phyloP scores from a whole-genome alignment of 805 yeast species.

The Metschnikowia similis region DNA sequence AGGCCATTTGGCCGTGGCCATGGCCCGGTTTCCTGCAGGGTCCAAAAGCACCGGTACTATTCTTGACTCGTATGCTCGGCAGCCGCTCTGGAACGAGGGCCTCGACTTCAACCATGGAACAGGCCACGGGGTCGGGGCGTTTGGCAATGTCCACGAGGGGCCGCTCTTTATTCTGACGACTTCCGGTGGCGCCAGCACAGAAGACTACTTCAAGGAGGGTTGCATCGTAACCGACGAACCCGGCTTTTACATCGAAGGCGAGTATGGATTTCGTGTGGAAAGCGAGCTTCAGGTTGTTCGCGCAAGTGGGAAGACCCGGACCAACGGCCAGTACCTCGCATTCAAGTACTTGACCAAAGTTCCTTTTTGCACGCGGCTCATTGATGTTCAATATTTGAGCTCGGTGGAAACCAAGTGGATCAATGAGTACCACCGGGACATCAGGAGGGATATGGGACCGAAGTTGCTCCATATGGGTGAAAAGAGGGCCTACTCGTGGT shows the following conservation, averaged over 20 bases:
- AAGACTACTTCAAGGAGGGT: slow-evolving; percentile 47
- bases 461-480: slow-evolving; percentile 50
- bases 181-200: slow-evolving; percentile 47
- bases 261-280: slow-evolving; percentile 86
- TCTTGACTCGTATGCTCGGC: slow-evolving; percentile 81
- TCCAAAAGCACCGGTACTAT: slow-evolving; percentile 64
- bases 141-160: slow-evolving; percentile 88
- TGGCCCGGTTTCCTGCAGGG: slow-evolving; percentile 65
- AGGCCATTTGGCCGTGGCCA: slow-evolving; percentile 86
- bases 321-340: slow-evolving; percentile 29
- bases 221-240: slow-evolving; percentile 89
- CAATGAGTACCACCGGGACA: slow-evolving; percentile 32
- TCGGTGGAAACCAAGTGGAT: slow-evolving; percentile 35
- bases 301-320: slow-evolving; percentile 32
- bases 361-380: slow-evolving; percentile 36
- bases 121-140: slow-evolving; percentile 96
- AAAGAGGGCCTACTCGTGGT: slow-evolving; percentile 63
- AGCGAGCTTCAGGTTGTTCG: slow-evolving; percentile 66
- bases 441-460: slow-evolving; percentile 28
- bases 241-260: slow-evolving; percentile 87
- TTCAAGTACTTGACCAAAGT: slow-evolving; percentile 41
- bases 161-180: slow-evolving; percentile 77
- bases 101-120: slow-evolving; percentile 91
- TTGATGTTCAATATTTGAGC: slow-evolving; percentile 28
- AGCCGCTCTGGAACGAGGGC: slow-evolving; percentile 76